These are phyloP conservation scores for Leucogyrophana mollusca DNA, from an alignment of 768 basidiomycete genomes.

Conservation along the genomic window DNA sequence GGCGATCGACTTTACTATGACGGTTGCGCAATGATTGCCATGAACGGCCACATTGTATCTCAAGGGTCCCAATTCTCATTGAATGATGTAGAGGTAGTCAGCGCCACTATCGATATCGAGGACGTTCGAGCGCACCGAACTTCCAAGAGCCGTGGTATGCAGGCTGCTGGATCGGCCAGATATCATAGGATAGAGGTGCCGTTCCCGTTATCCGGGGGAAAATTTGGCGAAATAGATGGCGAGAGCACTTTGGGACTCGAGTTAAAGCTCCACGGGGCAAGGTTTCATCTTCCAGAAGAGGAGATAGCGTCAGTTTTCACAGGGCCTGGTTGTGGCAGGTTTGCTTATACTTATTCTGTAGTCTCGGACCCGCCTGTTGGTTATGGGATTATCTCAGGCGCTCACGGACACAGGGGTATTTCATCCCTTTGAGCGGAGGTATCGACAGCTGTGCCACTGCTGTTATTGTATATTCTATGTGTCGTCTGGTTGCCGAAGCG, in stretches of 20 bases:
- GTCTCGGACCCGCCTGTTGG: constrained; percentile 98
- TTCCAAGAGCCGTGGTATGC: constrained; percentile 82
- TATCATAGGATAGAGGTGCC: constrained; percentile 85
- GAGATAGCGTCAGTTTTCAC: constrained; percentile 84
- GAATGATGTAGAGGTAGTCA: constrained; percentile 93
- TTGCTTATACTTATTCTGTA: constrained; percentile 28
- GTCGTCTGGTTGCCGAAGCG: constrained; percentile 82
- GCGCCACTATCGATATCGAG: constrained; percentile 95
- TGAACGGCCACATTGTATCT: constrained; percentile 89
- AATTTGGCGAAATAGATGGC: constrained; percentile 62
- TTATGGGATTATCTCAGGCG: constrained; percentile 99
- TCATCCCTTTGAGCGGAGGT: constrained; percentile 92
- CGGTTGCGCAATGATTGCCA: constrained; percentile 93
- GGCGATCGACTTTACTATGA: constrained; percentile 98
- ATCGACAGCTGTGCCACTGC: constrained; percentile 98
- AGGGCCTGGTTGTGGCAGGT: not conserved
- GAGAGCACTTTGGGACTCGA: constrained; percentile 47
- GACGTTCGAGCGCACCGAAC: constrained; percentile 90
- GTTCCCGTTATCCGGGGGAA: constrained; percentile 75
- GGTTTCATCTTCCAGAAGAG: constrained; percentile 87
- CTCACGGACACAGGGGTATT: constrained; percentile 92
- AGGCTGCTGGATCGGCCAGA: constrained; percentile 71
- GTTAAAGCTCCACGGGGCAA: constrained; percentile 36
- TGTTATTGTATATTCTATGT: constrained; percentile 96
- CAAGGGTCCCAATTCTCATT: constrained; percentile 98